Conservation (phyloP, 495 filamentous ascomycete species). For the Penicillium angulare region DNA sequence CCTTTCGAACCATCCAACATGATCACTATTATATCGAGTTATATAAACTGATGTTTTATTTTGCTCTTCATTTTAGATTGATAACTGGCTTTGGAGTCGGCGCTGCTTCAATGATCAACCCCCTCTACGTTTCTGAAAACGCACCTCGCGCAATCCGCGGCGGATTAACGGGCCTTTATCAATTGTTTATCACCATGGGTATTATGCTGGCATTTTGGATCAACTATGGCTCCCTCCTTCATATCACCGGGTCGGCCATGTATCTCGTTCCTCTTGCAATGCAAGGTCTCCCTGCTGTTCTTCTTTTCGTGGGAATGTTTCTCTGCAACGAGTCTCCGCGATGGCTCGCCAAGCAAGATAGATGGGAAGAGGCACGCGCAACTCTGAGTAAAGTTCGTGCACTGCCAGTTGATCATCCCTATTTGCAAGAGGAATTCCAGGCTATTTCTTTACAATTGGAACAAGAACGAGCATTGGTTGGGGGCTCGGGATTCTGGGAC, state of each 20-base stretch:
- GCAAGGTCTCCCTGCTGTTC: conserved; percentile 62
- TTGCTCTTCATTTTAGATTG: conserved; percentile 38
- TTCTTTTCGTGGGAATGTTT: conserved; percentile 57
- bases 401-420: conserved; percentile 55
- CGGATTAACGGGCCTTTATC: conserved; percentile 66
- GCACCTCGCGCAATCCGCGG: conserved; percentile 71
- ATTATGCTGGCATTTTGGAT: conserved; percentile 69
- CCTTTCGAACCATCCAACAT: too few relatives aligned
- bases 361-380: conserved; percentile 63
- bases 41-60: background rate
- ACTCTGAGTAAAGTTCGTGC: conserved; percentile 55
- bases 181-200: conserved; percentile 62
- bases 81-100: conserved; percentile 67
- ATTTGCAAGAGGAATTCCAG: conserved; percentile 63
- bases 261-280: conserved; percentile 69
- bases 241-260: conserved; percentile 49
- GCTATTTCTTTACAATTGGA: conserved; percentile 67
- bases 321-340: conserved; percentile 68
- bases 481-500: conserved; percentile 60
- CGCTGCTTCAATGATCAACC: conserved; percentile 62
- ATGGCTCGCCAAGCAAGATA: conserved; percentile 66
- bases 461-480: conserved; percentile 61
- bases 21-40: background rate
- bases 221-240: conserved; percentile 58
- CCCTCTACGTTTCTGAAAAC: conserved; percentile 61